Base-by-base conservation (phyloP, 2,329 filamentous ascomycete species). In the Cladosporium sp. region DNA sequence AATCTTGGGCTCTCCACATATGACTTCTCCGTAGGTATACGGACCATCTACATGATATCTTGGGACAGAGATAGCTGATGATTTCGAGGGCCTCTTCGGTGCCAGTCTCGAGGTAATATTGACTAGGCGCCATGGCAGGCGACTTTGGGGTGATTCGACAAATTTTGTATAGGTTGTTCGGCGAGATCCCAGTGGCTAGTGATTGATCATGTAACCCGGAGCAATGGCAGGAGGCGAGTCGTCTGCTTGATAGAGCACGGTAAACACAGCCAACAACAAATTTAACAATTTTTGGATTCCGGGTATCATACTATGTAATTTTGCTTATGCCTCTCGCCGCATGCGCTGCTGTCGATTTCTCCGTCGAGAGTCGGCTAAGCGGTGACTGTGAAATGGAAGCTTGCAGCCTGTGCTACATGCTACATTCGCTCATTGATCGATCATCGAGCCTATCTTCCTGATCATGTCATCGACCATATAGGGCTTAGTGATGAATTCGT, bases 401-500 rank as follows among this genome's bases (percentile, higher is more conserved):
- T n/a, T 44, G 40, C 21, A 23, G n/a, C 10, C 40, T 46, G n/a
- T 46, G 2, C 18, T 44, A 21, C 2, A 10, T n/a, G 16, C 37
- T 40, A 18, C 37, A 40, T 40, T n/a, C 50, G 26, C 28, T 55
- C 28, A 33, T 33, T 31, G 7, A 37, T 56, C 50, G 28, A 58
- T 60, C 62, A 65, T 50, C 64, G 12, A 23, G 1, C 18, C 6
- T 6, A 65, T 61, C 58, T 62, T 65, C 49, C 14, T 26, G 26
- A 56, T 37, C 56, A 65, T 58, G 7, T 61, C 49, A 8, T 55
- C 49, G 33, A 65, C 61, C 28, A 56, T 46, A 11, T 59, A 65
- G 10, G 76, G 76, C 66, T 78, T 78, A 11, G 75, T 76, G 4
- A 78, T 71, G 1, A 76, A 75, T 28, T 71, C 69, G 65, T 76